phyloP scores from a whole-genome alignment of 805 yeast genomes.

The Nakazawaea peltata region DNA sequence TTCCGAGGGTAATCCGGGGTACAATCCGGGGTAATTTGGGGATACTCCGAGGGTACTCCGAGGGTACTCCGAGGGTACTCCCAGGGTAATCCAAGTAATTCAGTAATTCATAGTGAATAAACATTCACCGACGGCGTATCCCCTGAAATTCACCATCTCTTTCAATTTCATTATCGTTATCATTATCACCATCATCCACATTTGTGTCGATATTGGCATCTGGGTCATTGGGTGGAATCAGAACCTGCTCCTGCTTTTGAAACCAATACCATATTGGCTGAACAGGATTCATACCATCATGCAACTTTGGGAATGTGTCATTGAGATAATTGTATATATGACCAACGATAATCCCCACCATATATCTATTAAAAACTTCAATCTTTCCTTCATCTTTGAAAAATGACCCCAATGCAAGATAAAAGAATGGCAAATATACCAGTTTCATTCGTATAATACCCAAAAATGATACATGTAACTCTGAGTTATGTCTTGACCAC shows the following conservation, averaged over 20 bases:
- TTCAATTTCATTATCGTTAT: no score
- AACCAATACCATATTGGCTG: slow-evolving; percentile 35
- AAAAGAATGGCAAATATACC: slow-evolving; percentile 34
- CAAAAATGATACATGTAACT: slow-evolving; percentile 28
- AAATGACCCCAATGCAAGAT: slow-evolving; percentile 17
- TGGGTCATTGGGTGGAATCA: neutral
- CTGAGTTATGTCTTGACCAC: slow-evolving; percentile 39
- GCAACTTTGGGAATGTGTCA: slow-evolving; percentile 33
- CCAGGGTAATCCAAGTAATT: no score
- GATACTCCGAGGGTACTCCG: no score
- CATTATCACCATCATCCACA: no score
- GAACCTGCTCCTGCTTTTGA: neutral
- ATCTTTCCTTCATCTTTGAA: slow-evolving; percentile 12
- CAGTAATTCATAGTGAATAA: no score
- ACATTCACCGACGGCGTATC: no score
- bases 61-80: no score
- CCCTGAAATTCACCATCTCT: no score
- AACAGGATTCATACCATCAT: slow-evolving; percentile 23
- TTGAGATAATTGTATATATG: slow-evolving; percentile 31
- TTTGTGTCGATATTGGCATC: slow-evolving; percentile 1
- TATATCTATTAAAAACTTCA: slow-evolving; percentile 15
- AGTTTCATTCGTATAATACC: slow-evolving; percentile 33
- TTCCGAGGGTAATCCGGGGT: no score
- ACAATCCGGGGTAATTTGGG: no score
- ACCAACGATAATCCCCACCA: slow-evolving; percentile 33